These are phyloP conservation scores for Macrotyloma uniflorum DNA, from an alignment of 306 rosid genomes.

Conservation along the genomic window DNA sequence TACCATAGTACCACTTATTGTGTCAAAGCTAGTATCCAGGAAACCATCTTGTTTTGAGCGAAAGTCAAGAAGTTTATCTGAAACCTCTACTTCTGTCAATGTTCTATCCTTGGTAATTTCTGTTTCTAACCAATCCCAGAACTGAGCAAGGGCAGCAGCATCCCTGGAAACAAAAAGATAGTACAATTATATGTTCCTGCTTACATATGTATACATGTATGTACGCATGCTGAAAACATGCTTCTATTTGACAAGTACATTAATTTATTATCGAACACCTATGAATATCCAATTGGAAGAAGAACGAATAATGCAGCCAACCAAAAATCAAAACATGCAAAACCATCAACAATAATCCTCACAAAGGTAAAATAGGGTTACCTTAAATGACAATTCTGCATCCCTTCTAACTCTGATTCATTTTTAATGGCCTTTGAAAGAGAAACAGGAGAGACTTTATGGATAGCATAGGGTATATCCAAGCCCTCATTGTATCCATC, in stretches of 20 bases:
- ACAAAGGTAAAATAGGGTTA: constrained; percentile 34
- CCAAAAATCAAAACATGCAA: constrained; percentile 30
- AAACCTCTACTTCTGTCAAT: constrained; percentile 81
- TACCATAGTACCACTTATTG: constrained; percentile 91
- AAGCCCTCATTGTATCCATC: constrained; percentile 52
- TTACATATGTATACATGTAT: neutral
- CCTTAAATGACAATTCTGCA: constrained; percentile 87
- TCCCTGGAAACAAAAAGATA: constrained; percentile 66
- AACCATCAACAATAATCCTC: constrained; percentile 14
- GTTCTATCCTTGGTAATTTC: constrained; percentile 58
- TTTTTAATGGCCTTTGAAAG: constrained; percentile 88
- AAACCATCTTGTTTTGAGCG: constrained; percentile 90
- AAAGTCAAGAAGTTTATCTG: constrained; percentile 88
- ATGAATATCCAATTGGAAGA: constrained; percentile 13
- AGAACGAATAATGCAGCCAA: constrained; percentile 1
- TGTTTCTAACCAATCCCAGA: constrained; percentile 94
- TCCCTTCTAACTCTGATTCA: constrained; percentile 82
- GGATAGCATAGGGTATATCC: constrained; percentile 53
- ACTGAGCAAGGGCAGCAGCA: constrained; percentile 89
- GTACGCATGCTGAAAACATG: neutral
- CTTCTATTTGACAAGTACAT: neutral
- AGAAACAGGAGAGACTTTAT: constrained; percentile 69
- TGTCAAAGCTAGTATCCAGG: constrained; percentile 92
- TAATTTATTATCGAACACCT: constrained; percentile 17
- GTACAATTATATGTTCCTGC: constrained; percentile 21